phyloP scores from a whole-genome alignment of 2,329 filamentous ascomycete species.

The Neofusicoccum sp. region DNA sequence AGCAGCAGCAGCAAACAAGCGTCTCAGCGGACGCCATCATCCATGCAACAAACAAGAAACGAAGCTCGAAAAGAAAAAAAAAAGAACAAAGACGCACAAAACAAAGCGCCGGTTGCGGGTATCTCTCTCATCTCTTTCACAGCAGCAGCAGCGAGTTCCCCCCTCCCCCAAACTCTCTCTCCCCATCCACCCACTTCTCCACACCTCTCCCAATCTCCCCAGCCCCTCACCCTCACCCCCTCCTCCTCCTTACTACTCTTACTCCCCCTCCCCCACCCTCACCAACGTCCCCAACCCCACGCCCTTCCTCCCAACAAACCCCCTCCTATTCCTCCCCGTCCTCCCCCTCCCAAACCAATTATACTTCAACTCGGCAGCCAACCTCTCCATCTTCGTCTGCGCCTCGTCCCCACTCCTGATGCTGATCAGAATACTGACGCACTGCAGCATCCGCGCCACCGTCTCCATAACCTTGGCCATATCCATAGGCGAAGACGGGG shows the following conservation, averaged over 20 bases:
- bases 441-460: constrained; percentile 93
- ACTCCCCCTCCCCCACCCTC: neutral
- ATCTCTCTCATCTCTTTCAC: neutral
- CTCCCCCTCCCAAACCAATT: constrained; percentile 93
- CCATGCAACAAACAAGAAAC: too few relatives aligned
- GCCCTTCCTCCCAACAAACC: constrained; percentile 53
- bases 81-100: neutral
- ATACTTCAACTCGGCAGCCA: constrained; percentile 85
- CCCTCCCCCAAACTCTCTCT: neutral
- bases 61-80: neutral
- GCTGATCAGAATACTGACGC: constrained; percentile 83
- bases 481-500: constrained; percentile 32
- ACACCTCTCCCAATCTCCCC: too few relatives aligned
- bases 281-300: constrained; percentile 10
- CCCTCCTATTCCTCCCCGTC: constrained; percentile 83
- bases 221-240: neutral
- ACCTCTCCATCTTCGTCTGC: constrained; percentile 75
- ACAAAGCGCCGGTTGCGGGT: neutral
- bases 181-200: too few relatives aligned
- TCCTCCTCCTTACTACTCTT: neutral
- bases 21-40: too few relatives aligned
- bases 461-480: constrained; percentile 86
- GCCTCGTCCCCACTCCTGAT: constrained; percentile 70
- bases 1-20: too few relatives aligned
- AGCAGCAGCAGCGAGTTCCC: neutral